Percentiles rank a stretch among this genome's conserved stretches.
These are phyloP conservation scores for Diversispora epigaea DNA, from an alignment of 192 early-diverging fungal genomes.

Conservation along the genomic window DNA sequence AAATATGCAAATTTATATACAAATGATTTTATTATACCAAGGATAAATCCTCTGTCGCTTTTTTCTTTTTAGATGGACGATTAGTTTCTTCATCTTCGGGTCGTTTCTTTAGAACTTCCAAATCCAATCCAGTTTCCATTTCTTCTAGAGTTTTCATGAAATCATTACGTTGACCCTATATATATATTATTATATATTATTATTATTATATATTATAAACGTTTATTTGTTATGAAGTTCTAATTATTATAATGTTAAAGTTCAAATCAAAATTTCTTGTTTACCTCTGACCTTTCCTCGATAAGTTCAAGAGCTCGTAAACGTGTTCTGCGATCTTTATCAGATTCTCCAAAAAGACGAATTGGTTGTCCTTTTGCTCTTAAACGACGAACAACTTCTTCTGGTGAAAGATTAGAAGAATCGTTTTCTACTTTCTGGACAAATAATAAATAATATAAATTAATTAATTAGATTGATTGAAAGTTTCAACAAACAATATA, in stretches of 20 bases:
- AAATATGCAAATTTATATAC: not conserved
- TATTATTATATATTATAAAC: not conserved
- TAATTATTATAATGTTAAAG: too few species aligned
- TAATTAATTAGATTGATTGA: not conserved
- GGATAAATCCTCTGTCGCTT: slow-evolving; percentile 46
- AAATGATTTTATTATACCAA: slow-evolving; percentile 39
- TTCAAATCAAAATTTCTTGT: not conserved
- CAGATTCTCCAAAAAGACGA: slow-evolving; percentile 88
- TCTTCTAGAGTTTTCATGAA: slow-evolving; percentile 81
- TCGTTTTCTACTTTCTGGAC: slow-evolving; percentile 34
- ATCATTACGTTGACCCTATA: slow-evolving; percentile 84
- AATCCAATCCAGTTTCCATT: slow-evolving; percentile 74
- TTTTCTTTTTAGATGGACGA: slow-evolving; percentile 47
- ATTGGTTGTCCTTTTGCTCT: slow-evolving; percentile 87
- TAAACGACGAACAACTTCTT: slow-evolving; percentile 79
- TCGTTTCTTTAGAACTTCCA: slow-evolving; percentile 69
- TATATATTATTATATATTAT: too few species aligned
- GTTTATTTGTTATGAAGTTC: not conserved
- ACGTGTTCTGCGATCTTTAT: slow-evolving; percentile 73
- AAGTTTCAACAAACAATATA: not conserved
- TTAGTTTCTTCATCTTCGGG: slow-evolving; percentile 43
- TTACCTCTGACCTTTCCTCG: slow-evolving; percentile 70
- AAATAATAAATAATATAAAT: not conserved
- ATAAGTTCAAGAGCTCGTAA: slow-evolving; percentile 77
- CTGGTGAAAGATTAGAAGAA: slow-evolving; percentile 61